These are phyloP conservation scores for Senna tora DNA, from an alignment of 306 rosid species.

Conservation along the genomic window DNA sequence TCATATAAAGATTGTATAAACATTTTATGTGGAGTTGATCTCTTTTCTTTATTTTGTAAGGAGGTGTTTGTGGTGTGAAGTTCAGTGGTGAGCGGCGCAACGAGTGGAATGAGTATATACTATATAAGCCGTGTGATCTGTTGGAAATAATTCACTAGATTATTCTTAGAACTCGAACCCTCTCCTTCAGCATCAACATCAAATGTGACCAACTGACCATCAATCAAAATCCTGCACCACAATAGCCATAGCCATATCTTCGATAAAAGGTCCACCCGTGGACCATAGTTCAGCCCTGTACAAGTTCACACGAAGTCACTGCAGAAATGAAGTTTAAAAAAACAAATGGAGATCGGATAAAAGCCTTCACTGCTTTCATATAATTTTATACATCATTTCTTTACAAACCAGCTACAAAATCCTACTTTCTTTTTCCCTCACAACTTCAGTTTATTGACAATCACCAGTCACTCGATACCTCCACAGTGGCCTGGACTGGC, in stretches of 20 bases:
- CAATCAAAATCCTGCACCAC: neutral
- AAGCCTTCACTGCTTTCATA: slow-evolving; percentile 39
- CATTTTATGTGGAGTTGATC: no score
- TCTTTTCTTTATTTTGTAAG: no score
- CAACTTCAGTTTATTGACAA: slow-evolving; percentile 62
- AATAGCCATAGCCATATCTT: neutral
- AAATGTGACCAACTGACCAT: no score
- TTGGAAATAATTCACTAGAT: no score
- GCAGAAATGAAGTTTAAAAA: slow-evolving; percentile 3
- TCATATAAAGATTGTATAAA: no score
- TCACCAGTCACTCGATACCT: slow-evolving; percentile 86
- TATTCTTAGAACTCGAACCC: neutral
- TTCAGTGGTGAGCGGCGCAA: no score
- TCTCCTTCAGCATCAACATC: neutral
- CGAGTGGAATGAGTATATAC: no score
- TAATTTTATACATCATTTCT: slow-evolving; percentile 51
- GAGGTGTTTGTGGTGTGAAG: neutral
- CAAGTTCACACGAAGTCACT: slow-evolving; percentile 7
- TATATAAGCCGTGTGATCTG: no score
- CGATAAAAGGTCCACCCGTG: neutral
- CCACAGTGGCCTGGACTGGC: slow-evolving; percentile 94
- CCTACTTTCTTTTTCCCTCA: slow-evolving; percentile 31
- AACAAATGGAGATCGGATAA: slow-evolving; percentile 15
- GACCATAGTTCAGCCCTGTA: neutral
- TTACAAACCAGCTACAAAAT: slow-evolving; percentile 56